Base-by-base conservation (phyloP, 139 green algal species). In the Chlamydomonas incerta region DNA sequence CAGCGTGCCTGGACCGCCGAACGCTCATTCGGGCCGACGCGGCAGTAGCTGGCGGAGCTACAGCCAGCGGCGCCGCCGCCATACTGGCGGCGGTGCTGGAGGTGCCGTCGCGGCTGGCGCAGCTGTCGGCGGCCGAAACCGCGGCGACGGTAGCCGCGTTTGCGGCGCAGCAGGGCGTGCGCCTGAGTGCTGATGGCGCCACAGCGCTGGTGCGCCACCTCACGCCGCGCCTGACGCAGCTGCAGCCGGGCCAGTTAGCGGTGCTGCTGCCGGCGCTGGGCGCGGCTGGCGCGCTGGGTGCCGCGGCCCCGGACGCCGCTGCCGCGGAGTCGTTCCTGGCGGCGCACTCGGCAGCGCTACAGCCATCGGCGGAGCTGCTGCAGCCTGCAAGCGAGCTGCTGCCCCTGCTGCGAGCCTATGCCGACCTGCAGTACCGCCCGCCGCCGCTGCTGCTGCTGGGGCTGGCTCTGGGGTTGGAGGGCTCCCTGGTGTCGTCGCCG, bases 371-470 rank as follows among this genome's bases (percentile, higher is more conserved):
- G 2, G 79, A 85, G 65, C 21, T 20, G 20, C 79, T 85, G n/a
- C 15, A 37, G 21, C 13, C 55, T 23, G 79, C 60, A 2, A 8
- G 41, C 41, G 11, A 55, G n/a, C 4, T 68, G 47, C 47, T 85
- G 31, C 47, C 79, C 66, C 67, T 85, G 79, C 79, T 85, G 50
- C 79, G 33, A 0, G 20, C 8, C 23, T 85, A 85, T 66, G 67
- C 20, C n/a, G 37, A 28, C 46, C 47, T 76, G 21, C 2, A 1
- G 4, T 75, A 85, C 63, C 1, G 8, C 6, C 65, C 79, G 47
- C 79, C 65, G 65, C 62, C 79, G 65, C 65, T 75, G 67, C 79
- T 85, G 65, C 79, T 76, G 65, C 50, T 85, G 47, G 79, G 79
- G 20, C 10, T 85, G 37, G 37, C 65, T 1, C 50, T 85, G 47